These are phyloP conservation scores for Megacollybia marginata DNA, from an alignment of 768 basidiomycete genomes.

Conservation along the genomic window DNA sequence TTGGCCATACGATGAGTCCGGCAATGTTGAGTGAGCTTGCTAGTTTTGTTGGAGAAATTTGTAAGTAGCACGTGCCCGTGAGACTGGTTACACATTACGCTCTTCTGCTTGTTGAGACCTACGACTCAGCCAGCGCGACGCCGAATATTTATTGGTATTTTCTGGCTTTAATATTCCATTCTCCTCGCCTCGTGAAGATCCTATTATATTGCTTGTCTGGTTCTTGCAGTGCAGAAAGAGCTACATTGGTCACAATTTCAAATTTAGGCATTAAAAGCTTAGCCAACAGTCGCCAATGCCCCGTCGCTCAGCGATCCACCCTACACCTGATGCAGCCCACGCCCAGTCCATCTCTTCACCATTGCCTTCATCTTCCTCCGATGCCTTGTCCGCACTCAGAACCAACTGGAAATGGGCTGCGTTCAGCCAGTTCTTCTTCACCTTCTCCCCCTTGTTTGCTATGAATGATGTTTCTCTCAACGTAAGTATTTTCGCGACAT, in stretches of 20 bases:
- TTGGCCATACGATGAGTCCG: conserved; percentile 56
- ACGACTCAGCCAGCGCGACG: too few species aligned
- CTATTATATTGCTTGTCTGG: too few species aligned
- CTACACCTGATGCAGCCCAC: conserved; percentile 22
- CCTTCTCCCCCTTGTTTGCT: conserved; percentile 68
- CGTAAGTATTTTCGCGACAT: conserved; percentile 31
- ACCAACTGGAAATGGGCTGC: conserved; percentile 91
- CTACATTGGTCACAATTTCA: too few species aligned
- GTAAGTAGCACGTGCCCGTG: too few species aligned
- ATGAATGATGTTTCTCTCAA: conserved; percentile 62
- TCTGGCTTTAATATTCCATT: too few species aligned
- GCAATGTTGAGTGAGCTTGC: conserved; percentile 49
- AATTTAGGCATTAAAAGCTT: too few species aligned
- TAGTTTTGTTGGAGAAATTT: conserved; percentile 18
- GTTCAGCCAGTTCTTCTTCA: conserved; percentile 85
- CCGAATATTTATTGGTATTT: too few species aligned
- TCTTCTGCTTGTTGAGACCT: too few species aligned
- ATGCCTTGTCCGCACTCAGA: conserved; percentile 50
- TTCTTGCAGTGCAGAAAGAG: too few species aligned
- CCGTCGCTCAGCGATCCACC: conserved; percentile 43
- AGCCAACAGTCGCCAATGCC: conserved; percentile 32
- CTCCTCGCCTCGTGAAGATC: too few species aligned
- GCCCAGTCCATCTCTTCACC: conserved; percentile 15
- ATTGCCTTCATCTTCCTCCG: conserved; percentile 15
- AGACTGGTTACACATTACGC: too few species aligned